Evolutionary conservation across 164 flowering plant species (phyloP).

Genomic region (Nymphaea colorata): DNA sequence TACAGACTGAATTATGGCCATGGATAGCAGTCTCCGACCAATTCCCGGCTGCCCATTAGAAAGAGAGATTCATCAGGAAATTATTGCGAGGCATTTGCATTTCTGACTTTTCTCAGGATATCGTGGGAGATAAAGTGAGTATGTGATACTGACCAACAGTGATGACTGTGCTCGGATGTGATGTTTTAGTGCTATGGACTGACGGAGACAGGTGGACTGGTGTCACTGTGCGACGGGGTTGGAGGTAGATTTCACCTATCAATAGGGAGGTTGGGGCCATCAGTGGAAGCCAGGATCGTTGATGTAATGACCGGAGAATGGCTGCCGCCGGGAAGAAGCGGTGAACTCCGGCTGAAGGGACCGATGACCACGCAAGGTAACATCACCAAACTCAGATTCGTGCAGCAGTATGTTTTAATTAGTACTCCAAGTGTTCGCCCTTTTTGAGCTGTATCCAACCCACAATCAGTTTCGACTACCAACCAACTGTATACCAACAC

Average conservation of each 20-base stretch:
- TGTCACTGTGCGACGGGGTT: conserved; percentile 64
- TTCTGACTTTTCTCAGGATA: no score
- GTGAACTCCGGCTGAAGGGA: conserved; percentile 68
- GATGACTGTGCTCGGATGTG: neutral
- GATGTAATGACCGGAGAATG: conserved; percentile 31
- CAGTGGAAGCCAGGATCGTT: conserved; percentile 66
- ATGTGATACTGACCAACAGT: no score
- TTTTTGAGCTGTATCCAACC: no score
- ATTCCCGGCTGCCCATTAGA: no score
- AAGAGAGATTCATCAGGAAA: no score
- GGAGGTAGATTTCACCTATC: conserved; percentile 39
- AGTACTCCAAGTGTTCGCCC: no score
- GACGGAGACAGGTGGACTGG: conserved; percentile 86
- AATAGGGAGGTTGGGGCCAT: conserved; percentile 67
- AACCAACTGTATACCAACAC: no score
- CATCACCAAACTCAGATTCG: no score
- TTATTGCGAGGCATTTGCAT: no score
- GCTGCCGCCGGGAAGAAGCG: conserved; percentile 53
- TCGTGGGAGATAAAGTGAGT: no score
- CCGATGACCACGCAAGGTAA: conserved; percentile 77
- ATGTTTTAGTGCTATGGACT: conserved; percentile 65
- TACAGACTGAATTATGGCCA: neutral
- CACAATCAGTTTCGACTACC: no score
- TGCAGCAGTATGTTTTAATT: no score
- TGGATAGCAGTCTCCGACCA: neutral